Conservation (phyloP, 345 rosid genomes). For the Citrus australasica region DNA sequence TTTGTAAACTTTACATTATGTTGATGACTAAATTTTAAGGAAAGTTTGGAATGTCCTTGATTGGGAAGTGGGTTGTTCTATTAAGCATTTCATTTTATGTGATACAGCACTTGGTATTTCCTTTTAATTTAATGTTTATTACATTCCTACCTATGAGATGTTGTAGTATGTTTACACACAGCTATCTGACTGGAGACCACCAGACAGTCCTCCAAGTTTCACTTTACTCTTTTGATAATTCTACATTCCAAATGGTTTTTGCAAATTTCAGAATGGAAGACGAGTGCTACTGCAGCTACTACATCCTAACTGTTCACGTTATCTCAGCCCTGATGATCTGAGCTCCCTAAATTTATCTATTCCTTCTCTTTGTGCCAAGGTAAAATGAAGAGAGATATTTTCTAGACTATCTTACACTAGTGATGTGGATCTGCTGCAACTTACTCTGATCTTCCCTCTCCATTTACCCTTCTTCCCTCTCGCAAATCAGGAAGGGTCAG, state of each 20-base stretch:
- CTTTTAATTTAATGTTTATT: background rate
- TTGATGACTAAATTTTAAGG: background rate
- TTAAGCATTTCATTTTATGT: background rate
- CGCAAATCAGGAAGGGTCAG: constrained; percentile 42
- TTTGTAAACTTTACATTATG: background rate
- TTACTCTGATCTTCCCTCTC: background rate
- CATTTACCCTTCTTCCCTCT: background rate
- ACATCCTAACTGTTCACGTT: constrained; percentile 75
- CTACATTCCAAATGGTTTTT: constrained; percentile 8
- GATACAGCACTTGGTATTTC: background rate
- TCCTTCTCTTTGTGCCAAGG: constrained; percentile 66
- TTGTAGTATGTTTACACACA: background rate
- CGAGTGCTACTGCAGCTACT: constrained; percentile 74
- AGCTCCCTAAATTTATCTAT: constrained; percentile 58
- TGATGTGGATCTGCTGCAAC: background rate
- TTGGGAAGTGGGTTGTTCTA: constrained; percentile 1
- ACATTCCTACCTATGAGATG: background rate
- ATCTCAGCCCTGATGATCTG: constrained; percentile 71
- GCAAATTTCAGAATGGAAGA: constrained; percentile 63
- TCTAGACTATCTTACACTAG: background rate
- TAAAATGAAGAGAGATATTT: constrained; percentile 22
- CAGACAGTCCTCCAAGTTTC: background rate
- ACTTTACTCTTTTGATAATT: constrained; percentile 8
- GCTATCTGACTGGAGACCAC: background rate
- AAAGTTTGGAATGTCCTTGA: background rate